A percentile compares a stretch with the other conserved stretches of the same genome.
Conservation (phyloP, 495 filamentous ascomycete genomes). For the Lasiosphaeria hispida region DNA sequence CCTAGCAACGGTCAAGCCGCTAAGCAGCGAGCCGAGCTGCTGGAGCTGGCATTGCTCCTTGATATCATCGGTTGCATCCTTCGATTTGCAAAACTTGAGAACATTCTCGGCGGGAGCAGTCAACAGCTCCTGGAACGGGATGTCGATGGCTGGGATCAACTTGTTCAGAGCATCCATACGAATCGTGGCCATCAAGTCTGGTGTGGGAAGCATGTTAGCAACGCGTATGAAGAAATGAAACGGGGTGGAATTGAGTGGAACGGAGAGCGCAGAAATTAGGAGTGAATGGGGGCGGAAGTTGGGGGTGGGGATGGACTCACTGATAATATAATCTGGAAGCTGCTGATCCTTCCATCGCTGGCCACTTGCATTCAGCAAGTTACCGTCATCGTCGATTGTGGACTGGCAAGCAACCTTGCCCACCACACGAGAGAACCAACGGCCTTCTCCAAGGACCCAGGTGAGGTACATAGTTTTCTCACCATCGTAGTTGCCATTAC, state of each 20-base stretch:
- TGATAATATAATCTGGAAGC: constrained; percentile 14
- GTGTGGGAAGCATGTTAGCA: not conserved
- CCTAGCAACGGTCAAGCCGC: constrained; percentile 2
- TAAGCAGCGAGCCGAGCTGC: constrained; percentile 25
- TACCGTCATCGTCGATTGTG: constrained; percentile 9
- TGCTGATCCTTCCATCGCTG: constrained; percentile 14
- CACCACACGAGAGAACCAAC: constrained; percentile 13
- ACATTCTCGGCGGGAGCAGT: not conserved
- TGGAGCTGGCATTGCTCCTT: constrained; percentile 18
- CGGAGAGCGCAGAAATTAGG: too few species aligned
- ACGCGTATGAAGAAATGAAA: too few species aligned
- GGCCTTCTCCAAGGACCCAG: constrained; percentile 25
- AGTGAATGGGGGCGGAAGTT: too few species aligned
- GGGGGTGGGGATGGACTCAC: constrained; percentile 7
- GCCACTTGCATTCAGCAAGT: constrained; percentile 12
- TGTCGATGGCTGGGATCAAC: not conserved
- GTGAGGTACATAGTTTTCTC: constrained; percentile 22
- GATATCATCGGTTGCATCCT: constrained; percentile 2
- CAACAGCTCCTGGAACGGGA: constrained; percentile 12
- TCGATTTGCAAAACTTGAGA: constrained; percentile 15
- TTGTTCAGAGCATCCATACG: constrained; percentile 8
- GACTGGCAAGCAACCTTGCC: constrained; percentile 18
- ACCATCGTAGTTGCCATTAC: constrained; percentile 3
- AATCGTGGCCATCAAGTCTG: constrained; percentile 15
- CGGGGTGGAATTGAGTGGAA: too few species aligned